Base-by-base conservation (phyloP, 2,329 filamentous ascomycete species). In the Whalleya microplaca region DNA sequence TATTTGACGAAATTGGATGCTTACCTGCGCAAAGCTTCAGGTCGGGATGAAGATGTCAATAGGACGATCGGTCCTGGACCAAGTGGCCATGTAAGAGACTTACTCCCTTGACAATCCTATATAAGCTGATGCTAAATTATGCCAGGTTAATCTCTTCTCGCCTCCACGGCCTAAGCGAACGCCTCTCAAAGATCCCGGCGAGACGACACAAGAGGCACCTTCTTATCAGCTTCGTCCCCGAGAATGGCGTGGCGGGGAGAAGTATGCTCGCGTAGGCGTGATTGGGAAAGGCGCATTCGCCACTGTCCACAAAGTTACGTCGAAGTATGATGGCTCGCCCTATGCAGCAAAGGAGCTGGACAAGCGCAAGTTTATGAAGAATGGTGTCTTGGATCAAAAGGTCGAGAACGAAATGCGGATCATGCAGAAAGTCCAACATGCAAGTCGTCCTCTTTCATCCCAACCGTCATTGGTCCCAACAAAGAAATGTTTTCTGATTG, bases 341-440 rank as follows among this genome's bases (percentile, higher is more conserved):
- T 96, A 90, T 68, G 95, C 95, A 3, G 93, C 92, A 14, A 99
- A 99, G 72, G 92, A 98, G 73, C 84, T 99, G 3, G 92, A 97
- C 73, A 98, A 97, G 76, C 86, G 90, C 50, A 87, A 88, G 18
- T 96, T 97, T 70, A 91, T 96, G 79, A 96, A 96, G 76, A 95
- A 96, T 66, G 93, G 92, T 2, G 81, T 93, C 19, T 75, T 96
- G 20, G 92, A 96, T 67, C 88, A 92, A 64, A 96, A 96, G 72
- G 89, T 98, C 14, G 91, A 97, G 70, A 97, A 96, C 66, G 95
- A 99, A 76, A 94, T 99, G 88, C 90, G 86, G 63, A 98, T 99
- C 66, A 98, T 99, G 92, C 86, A 89, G 67, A 84, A 81, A 51
- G 83, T 98, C 49, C 80, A 87, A 51, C 95, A 99, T 77, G 90